These are phyloP conservation scores for Ambrosiella xylebori DNA, from an alignment of 2,329 filamentous ascomycete genomes.

Conservation along the genomic window DNA sequence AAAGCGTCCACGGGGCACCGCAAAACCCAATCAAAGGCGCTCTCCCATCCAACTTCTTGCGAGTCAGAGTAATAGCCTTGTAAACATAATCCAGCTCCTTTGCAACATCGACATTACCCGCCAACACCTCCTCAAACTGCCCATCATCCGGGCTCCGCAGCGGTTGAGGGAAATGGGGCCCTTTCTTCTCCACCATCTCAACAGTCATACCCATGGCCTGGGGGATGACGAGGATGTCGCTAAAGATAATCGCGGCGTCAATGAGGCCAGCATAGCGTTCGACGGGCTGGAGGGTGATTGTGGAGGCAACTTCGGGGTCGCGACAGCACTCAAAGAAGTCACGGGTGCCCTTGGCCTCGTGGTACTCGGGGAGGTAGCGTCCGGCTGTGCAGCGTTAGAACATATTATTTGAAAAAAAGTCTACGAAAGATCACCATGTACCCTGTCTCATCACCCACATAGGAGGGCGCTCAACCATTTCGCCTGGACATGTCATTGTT, in stretches of 20 bases:
- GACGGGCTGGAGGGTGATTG: slow-evolving; percentile 83
- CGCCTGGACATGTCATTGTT: slow-evolving; percentile 33
- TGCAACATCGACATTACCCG: slow-evolving; percentile 65
- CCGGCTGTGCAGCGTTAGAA: slow-evolving; percentile 42
- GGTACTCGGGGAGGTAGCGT: slow-evolving; percentile 93
- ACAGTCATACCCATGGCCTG: slow-evolving; percentile 98
- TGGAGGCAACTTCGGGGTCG: slow-evolving; percentile 78
- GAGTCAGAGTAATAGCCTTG: slow-evolving; percentile 79
- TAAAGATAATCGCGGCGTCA: slow-evolving; percentile 97
- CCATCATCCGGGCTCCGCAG: slow-evolving; percentile 61
- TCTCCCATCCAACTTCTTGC: slow-evolving; percentile 69
- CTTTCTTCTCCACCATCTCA: slow-evolving; percentile 95
- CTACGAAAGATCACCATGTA: slow-evolving; percentile 23
- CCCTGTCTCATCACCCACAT: slow-evolving; percentile 99
- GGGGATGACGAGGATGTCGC: slow-evolving; percentile 91
- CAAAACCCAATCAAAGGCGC: slow-evolving; percentile 95
- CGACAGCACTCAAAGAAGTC: slow-evolving; percentile 99
- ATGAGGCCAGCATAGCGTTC: slow-evolving; percentile 81
- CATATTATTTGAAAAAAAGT: background rate
- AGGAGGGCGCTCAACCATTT: slow-evolving; percentile 80
- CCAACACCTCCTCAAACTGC: slow-evolving; percentile 66
- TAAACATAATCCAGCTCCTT: slow-evolving; percentile 86
- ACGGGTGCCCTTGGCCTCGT: slow-evolving; percentile 72
- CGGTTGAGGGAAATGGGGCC: slow-evolving; percentile 81
- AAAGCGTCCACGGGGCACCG: slow-evolving; percentile 86